Evolutionary conservation across 768 basidiomycete species (phyloP).

Genomic region (Floccularia luteovirens): DNA sequence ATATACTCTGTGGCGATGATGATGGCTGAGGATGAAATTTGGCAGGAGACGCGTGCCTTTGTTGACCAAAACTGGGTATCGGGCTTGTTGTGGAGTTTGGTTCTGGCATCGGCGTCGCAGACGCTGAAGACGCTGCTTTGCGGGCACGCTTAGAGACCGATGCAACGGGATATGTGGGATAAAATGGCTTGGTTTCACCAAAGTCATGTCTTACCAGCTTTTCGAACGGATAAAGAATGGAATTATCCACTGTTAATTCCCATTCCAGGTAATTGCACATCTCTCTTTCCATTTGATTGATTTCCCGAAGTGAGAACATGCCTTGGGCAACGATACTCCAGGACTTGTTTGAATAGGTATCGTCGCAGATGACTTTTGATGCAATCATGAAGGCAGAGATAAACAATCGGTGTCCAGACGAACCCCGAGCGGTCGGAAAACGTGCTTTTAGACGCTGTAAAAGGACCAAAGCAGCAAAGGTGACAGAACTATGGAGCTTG

Average conservation of each 20-base stretch:
- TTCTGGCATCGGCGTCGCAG: conserved; percentile 33
- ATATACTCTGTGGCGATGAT: conserved; percentile 18
- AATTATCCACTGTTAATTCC: conserved; percentile 73
- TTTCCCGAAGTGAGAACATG: conserved; percentile 80
- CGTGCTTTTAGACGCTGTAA: conserved; percentile 82
- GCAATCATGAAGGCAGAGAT: conserved; percentile 93
- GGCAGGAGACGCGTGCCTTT: conserved; percentile 22
- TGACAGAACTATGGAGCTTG: conserved; percentile 63
- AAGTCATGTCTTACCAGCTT: conserved; percentile 55
- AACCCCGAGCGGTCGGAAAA: conserved; percentile 88
- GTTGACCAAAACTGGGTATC: conserved; percentile 37
- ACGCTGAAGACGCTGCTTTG: conserved; percentile 28
- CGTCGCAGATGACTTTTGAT: conserved; percentile 89
- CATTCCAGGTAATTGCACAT: conserved; percentile 92
- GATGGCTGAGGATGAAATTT: conserved; percentile 22
- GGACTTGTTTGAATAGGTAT: conserved; percentile 89
- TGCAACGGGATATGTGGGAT: conserved; percentile 55
- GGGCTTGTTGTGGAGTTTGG: conserved; percentile 36
- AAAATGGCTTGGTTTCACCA: conserved; percentile 35
- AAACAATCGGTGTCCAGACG: conserved; percentile 84
- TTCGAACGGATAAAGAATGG: conserved; percentile 56
- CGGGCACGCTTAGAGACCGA: conserved; percentile 57
- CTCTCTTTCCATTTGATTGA: conserved; percentile 96
- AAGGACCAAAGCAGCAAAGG: conserved; percentile 57
- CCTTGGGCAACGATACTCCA: conserved; percentile 89